phyloP scores from a whole-genome alignment of 2,329 filamentous ascomycete genomes.

The Blastomyces emzantsi region DNA sequence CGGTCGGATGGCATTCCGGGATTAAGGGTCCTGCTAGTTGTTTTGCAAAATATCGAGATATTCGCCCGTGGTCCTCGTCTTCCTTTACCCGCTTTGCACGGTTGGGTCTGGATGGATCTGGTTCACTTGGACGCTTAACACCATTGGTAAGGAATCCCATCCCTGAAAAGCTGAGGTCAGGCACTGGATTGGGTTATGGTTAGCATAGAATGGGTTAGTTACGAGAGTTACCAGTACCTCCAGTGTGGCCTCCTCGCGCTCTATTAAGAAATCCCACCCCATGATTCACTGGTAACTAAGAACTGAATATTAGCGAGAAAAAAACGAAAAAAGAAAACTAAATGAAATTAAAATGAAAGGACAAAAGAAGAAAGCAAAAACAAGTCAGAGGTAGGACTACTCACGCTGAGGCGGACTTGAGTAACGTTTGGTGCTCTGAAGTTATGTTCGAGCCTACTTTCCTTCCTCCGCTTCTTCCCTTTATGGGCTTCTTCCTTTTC shows the following conservation, averaged over 20 bases:
- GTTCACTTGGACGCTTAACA: not conserved
- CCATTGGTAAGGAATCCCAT: conserved; percentile 18
- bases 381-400: conserved; percentile 12
- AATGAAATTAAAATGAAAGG: too few relatives aligned
- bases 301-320: not conserved
- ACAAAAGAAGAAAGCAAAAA: not conserved
- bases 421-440: conserved; percentile 49
- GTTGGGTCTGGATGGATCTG: not conserved
- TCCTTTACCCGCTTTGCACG: not conserved
- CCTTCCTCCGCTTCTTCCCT: conserved; percentile 20
- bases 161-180: conserved; percentile 21
- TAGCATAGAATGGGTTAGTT: not conserved
- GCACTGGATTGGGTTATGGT: conserved; percentile 9
- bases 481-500: conserved; percentile 16
- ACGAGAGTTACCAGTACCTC: not conserved
- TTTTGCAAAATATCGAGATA: conserved; percentile 8
- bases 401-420: conserved; percentile 45
- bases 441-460: conserved; percentile 42
- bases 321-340: not conserved
- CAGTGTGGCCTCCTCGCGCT: not conserved
- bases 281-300: not conserved
- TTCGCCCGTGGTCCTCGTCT: not conserved
- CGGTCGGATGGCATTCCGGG: not conserved
- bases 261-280: not conserved
- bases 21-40: not conserved